Evolutionary conservation across 768 basidiomycete genomes (phyloP).

Genomic region (Pisolithus marmoratus): DNA sequence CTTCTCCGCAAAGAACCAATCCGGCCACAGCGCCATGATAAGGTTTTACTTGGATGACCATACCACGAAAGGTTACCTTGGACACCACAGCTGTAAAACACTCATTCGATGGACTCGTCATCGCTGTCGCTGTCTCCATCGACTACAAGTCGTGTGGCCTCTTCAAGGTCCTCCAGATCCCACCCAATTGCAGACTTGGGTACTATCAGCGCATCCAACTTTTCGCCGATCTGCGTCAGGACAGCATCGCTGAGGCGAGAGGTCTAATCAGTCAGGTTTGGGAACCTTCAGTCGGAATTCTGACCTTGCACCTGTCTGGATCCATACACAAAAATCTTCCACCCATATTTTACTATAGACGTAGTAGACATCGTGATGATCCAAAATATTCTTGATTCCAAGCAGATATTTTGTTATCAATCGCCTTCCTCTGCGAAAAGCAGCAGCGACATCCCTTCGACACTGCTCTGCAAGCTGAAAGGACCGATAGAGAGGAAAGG

Average conservation of each 20-base stretch:
- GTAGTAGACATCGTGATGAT: slow-evolving; percentile 82
- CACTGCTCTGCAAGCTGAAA: slow-evolving; percentile 70
- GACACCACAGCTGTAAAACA: slow-evolving; percentile 11
- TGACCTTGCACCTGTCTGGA: slow-evolving; percentile 65
- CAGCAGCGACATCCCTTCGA: slow-evolving; percentile 51
- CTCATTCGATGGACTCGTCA: slow-evolving; percentile 45
- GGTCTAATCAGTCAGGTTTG: slow-evolving; percentile 2
- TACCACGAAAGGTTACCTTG: no score
- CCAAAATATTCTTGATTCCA: slow-evolving; percentile 66
- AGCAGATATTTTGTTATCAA: slow-evolving; percentile 60
- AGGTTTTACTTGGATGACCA: no score
- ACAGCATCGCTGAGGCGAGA: slow-evolving; percentile 46
- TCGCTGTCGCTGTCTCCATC: slow-evolving; percentile 60
- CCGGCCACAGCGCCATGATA: no score
- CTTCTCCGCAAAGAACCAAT: no score
- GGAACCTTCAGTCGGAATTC: background rate
- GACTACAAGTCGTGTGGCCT: slow-evolving; percentile 35
- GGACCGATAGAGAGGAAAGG: slow-evolving; percentile 77
- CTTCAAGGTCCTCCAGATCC: slow-evolving; percentile 66
- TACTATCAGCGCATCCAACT: slow-evolving; percentile 37
- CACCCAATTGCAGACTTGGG: slow-evolving; percentile 59
- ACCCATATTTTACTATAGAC: slow-evolving; percentile 86
- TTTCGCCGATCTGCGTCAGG: slow-evolving; percentile 41
- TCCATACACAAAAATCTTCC: slow-evolving; percentile 82
- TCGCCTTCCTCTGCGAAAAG: slow-evolving; percentile 58